Conservation (phyloP, 306 rosid genomes). For the Prunus mongolica region DNA sequence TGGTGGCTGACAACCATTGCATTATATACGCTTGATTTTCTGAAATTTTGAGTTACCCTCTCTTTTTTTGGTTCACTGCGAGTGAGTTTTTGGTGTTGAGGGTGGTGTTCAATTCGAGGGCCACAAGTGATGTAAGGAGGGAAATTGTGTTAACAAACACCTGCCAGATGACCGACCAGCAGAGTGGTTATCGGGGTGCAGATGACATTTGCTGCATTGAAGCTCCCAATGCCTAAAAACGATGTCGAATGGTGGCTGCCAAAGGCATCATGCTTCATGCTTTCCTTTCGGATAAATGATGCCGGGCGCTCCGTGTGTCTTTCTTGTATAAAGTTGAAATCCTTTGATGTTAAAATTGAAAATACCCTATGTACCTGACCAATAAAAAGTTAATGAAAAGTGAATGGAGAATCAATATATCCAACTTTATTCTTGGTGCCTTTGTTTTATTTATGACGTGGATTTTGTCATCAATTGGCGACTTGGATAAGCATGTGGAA, state of each 20-base stretch:
- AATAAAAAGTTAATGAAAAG: background rate
- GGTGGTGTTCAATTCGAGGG: background rate
- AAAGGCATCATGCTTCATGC: background rate
- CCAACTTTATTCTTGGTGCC: background rate
- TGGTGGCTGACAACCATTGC: background rate
- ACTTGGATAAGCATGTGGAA: background rate
- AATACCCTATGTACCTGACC: no score
- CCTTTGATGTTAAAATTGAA: background rate
- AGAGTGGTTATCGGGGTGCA: no score
- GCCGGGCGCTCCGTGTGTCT: background rate
- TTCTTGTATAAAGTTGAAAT: background rate
- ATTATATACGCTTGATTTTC: no score
- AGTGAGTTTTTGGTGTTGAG: background rate
- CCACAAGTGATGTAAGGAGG: background rate
- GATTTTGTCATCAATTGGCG: background rate
- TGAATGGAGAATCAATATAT: background rate
- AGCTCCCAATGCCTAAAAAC: no score
- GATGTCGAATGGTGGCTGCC: background rate
- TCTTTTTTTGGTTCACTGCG: background rate
- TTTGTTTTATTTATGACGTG: background rate
- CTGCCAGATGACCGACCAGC: no score
- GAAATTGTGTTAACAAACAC: background rate
- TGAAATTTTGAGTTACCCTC: background rate
- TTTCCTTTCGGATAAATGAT: background rate
- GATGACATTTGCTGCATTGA: no score